A percentile compares a stretch with the other conserved stretches of the same genome.
phyloP scores from a whole-genome alignment of 164 flowering plant species.

The Tinospora cordifolia region DNA sequence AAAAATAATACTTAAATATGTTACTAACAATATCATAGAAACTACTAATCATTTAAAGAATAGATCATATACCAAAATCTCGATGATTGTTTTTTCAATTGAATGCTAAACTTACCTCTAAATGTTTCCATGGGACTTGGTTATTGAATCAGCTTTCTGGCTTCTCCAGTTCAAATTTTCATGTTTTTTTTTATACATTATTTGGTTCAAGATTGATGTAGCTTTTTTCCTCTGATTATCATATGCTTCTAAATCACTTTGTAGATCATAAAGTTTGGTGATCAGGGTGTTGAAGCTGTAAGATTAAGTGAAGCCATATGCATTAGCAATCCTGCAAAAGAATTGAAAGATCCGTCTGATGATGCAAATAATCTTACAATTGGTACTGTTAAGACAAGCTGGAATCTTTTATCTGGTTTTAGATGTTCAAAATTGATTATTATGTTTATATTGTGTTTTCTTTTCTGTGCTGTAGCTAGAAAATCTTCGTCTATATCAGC shows the following conservation, averaged over 20 bases:
- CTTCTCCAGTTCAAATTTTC: neutral
- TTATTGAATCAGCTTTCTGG: neutral
- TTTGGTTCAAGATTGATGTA: neutral
- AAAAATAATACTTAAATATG: too few relatives aligned
- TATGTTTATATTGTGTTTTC: constrained; percentile 1
- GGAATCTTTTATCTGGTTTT: neutral
- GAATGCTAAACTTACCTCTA: neutral
- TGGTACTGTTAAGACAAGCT: constrained; percentile 24
- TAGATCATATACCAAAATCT: too few relatives aligned
- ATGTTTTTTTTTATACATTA: neutral
- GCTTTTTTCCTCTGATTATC: neutral
- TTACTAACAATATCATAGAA: too few relatives aligned
- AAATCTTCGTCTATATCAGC: constrained; percentile 27
- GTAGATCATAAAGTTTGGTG: constrained; percentile 42
- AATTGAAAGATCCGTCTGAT: constrained; percentile 17
- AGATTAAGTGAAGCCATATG: constrained; percentile 30
- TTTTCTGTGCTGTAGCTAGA: constrained; percentile 27
- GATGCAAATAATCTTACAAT: constrained; percentile 8
- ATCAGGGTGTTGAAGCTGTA: constrained; percentile 20
- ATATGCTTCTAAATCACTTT: constrained; percentile 8
- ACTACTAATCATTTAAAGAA: too few relatives aligned
- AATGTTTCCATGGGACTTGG: neutral
- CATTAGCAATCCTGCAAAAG: constrained; percentile 28
- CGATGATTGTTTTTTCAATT: neutral
- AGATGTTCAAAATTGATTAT: neutral